Evolutionary conservation across 2,329 filamentous ascomycete genomes (phyloP).

Genomic region (Diaporthe sp.): DNA sequence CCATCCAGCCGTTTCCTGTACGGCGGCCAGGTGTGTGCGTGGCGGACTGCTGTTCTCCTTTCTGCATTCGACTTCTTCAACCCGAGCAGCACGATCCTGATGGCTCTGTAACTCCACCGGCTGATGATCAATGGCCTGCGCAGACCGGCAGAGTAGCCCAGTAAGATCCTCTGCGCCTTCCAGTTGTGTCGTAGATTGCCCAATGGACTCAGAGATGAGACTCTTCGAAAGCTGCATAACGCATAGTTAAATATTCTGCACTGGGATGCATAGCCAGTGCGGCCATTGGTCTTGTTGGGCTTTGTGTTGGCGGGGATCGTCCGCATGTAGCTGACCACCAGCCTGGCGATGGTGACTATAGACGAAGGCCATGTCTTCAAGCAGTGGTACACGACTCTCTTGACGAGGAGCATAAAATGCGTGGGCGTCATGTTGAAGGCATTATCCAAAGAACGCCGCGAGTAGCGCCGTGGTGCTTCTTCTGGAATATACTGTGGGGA

Average conservation of each 20-base stretch:
- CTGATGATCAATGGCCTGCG: conserved; percentile 65
- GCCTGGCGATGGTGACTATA: conserved; percentile 47
- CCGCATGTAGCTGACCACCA: conserved; percentile 48
- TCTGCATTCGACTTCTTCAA: conserved; percentile 68
- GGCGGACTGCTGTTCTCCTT: conserved; percentile 61
- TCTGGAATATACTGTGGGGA: conserved; percentile 38
- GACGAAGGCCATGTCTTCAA: conserved; percentile 50
- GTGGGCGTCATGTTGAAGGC: conserved; percentile 46
- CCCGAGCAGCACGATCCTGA: conserved; percentile 67
- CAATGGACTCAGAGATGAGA: conserved; percentile 50
- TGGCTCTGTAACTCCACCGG: conserved; percentile 65
- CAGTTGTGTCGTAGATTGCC: conserved; percentile 64
- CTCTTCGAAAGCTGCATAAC: conserved; percentile 54
- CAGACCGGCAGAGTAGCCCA: conserved; percentile 65
- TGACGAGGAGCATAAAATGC: conserved; percentile 45
- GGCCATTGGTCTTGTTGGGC: conserved; percentile 37
- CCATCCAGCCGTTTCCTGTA: conserved; percentile 71
- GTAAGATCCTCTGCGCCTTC: conserved; percentile 69
- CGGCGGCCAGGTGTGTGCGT: conserved; percentile 71
- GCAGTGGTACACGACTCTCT: conserved; percentile 49
- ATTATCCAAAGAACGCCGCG: conserved; percentile 43
- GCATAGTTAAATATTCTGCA: conserved; percentile 58
- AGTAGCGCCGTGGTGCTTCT: conserved; percentile 41
- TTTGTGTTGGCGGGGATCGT: conserved; percentile 21
- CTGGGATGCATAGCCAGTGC: conserved; percentile 47